Conservation (phyloP, 2,329 filamentous ascomycete genomes). For the Elsinoe arachidis region DNA sequence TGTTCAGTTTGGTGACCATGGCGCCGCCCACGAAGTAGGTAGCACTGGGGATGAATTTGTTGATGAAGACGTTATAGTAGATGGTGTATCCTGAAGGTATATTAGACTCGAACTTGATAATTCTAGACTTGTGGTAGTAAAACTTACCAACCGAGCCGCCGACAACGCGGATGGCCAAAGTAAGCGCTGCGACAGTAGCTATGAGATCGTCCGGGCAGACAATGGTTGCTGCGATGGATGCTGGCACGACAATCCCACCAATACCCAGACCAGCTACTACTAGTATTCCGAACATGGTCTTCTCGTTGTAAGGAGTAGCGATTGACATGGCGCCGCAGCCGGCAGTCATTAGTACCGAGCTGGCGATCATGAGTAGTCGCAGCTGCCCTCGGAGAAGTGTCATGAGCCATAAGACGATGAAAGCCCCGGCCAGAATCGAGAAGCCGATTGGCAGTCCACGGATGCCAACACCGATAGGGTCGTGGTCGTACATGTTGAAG, state of each 20-base stretch:
- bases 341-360: conserved; percentile 57
- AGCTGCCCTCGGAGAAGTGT: conserved; percentile 51
- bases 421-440: conserved; percentile 53
- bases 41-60: conserved; percentile 39
- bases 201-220: conserved; percentile 63
- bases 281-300: conserved; percentile 49
- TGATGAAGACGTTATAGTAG: conserved; percentile 47
- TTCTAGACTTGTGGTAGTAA: neutral
- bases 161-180: conserved; percentile 59
- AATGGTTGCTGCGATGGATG: conserved; percentile 56
- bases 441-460: conserved; percentile 58
- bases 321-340: conserved; percentile 31
- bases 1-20: conserved; percentile 41
- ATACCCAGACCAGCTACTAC: conserved; percentile 55
- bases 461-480: conserved; percentile 55
- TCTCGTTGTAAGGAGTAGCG: conserved; percentile 25
- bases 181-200: conserved; percentile 59
- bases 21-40: conserved; percentile 42
- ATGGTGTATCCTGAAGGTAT: conserved; percentile 26
- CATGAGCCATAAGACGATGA: conserved; percentile 50
- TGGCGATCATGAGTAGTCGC: conserved; percentile 50
- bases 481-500: conserved; percentile 52
- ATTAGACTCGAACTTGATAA: too few species aligned
- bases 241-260: conserved; percentile 59
- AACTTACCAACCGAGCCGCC: conserved; percentile 49